Conservation (phyloP, 306 rosid genomes). For the Cucumis sativus region Cucumber_9930_V3 NC_026661.2:15152501-15153000, state of each 20-base stretch:
- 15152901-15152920: conserved; percentile 21
- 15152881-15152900: conserved; percentile 28
- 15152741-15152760: conserved; percentile 33
- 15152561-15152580: no score
- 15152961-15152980: not conserved
- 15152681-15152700: conserved; percentile 17
- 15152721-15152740: conserved; percentile 21
- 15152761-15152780: conserved; percentile 65
- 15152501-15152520: no score
- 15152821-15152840: conserved; percentile 37
- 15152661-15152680: no score
- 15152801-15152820: conserved; percentile 46
- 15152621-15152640: no score
- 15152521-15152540: no score
- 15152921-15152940: no score
- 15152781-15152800: conserved; percentile 58
- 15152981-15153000: not conserved
- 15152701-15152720: conserved; percentile 31
- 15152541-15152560: no score
- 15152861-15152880: conserved; percentile 33
- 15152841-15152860: conserved; percentile 45
- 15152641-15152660: no score
- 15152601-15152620: no score
- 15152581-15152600: no score
- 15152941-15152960: no score